phyloP scores from a whole-genome alignment of 192 early-diverging fungal species.

The Coemansia sp. region DNA sequence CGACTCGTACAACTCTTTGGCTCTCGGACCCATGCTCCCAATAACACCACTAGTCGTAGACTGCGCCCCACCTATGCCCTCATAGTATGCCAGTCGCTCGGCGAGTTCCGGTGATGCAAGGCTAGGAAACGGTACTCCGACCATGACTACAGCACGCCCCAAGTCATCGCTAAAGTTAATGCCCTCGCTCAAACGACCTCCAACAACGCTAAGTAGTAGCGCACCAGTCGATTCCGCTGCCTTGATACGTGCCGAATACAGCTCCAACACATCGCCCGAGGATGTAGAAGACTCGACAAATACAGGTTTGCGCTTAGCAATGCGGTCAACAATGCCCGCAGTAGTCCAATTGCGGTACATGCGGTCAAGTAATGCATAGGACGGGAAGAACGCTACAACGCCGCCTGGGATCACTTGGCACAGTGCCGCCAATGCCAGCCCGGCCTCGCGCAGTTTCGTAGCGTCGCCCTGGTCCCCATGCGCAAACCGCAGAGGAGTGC shows the following conservation, averaged over 20 bases:
- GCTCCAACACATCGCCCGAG: conserved; percentile 61
- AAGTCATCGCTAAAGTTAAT: too few species aligned
- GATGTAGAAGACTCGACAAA: conserved; percentile 70
- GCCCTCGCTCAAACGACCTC: too few species aligned
- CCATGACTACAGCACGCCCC: conserved; percentile 14
- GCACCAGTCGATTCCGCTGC: conserved; percentile 59
- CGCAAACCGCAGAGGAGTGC: conserved; percentile 69
- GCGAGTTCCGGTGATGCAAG: conserved; percentile 72
- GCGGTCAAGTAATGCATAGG: conserved; percentile 72
- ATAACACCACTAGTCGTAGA: too few species aligned
- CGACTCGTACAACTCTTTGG: too few species aligned
- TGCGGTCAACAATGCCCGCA: conserved; percentile 50
- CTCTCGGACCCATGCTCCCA: too few species aligned
- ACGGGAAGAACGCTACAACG: too few species aligned
- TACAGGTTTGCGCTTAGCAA: conserved; percentile 68
- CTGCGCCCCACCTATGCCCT: not conserved
- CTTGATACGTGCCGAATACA: conserved; percentile 64
- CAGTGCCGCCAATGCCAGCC: not conserved
- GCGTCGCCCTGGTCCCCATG: conserved; percentile 39
- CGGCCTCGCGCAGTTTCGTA: conserved; percentile 63
- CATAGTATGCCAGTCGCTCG: conserved; percentile 55
- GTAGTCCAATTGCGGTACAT: conserved; percentile 63
- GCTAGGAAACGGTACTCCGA: conserved; percentile 89
- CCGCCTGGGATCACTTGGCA: too few species aligned
- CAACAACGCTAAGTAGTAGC: conserved; percentile 71